phyloP scores from a whole-genome alignment of 305 asterid genomes.

The Rubia tinctorum region DNA sequence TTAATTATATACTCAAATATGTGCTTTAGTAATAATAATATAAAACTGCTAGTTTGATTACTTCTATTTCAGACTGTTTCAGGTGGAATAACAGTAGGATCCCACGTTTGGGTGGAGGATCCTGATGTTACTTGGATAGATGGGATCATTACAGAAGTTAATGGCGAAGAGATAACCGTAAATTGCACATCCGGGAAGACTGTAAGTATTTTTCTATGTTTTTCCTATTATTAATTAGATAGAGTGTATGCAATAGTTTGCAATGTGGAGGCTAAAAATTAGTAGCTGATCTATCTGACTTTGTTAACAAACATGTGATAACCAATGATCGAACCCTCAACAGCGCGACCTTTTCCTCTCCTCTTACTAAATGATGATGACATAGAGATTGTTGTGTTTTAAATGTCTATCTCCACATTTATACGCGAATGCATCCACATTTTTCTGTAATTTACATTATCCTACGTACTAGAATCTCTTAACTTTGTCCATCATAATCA shows the following conservation, averaged over 20 bases:
- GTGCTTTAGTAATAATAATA: not conserved
- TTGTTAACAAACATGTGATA: not conserved
- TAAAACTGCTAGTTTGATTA: not conserved
- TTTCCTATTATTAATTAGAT: not conserved
- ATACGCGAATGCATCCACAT: not conserved
- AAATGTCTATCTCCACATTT: not conserved
- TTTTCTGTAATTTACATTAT: not conserved
- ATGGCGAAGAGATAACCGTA: conserved; percentile 64
- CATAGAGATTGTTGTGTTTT: not conserved
- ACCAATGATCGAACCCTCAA: not conserved
- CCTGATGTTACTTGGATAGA: conserved; percentile 89
- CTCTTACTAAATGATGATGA: not conserved
- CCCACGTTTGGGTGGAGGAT: conserved; percentile 97
- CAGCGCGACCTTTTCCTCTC: not conserved
- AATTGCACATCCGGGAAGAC: conserved; percentile 62
- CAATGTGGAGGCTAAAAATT: not conserved
- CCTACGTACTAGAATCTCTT: not conserved
- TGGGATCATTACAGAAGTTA: conserved; percentile 67
- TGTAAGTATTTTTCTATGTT: conserved; percentile 41
- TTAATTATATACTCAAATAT: not conserved
- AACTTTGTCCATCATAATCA: not conserved
- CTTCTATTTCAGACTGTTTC: conserved; percentile 56
- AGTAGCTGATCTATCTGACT: not conserved
- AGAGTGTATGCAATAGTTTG: not conserved
- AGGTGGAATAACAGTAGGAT: conserved; percentile 69